Evolutionary conservation across 108 stramenopile species (phyloP), one percentile per base, ranked within the genome.

Genomic region (Cyclotella distinguenda): DNA sequence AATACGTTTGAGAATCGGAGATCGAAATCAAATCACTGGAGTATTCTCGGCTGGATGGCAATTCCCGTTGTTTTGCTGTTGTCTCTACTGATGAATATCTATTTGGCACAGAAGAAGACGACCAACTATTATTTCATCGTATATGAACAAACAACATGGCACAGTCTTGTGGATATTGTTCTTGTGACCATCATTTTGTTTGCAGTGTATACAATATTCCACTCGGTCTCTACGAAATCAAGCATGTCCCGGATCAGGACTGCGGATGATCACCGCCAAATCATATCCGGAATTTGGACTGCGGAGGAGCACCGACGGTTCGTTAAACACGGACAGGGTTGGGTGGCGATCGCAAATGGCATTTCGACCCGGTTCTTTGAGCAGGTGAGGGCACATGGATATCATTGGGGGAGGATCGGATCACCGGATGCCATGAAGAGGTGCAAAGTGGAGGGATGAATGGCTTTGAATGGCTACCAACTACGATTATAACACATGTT

Each of bases 361-460:
- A 60, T 77, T 27, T 68, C 68, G 16, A 77, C 75, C 11, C 67
- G 75, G 22, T 57, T 43, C 35, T 36, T 38, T 30, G 23, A 49
- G 54, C 75, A 77, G 64, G 75, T 77, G 25, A 68, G 50, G 56
- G 31, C 62, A 26, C 75, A 77, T 53, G 75, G 67, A 15, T 52
- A 31, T 34, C 61, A 77, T 44, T 77, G 75, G 75, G 40, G 48
- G 23, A 64, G 40, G 48, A 51, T 77, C 43, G 39, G 68, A 2
- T 77, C 75, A 16, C 75, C 75, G 0, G 26, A 19, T 12, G 43
- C 26, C 18, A 72, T 72, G 72, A 72, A 55, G 26, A 64, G 33
- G 53, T 59, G 10, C 38, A 38, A 38, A 12, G 12, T 8, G 38
- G 38, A 10, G 38, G 38, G n/a, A n/a, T n/a, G n/a, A n/a, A n/a